Base-by-base conservation (phyloP, 2,329 filamentous ascomycete genomes). In the Aspergillus luchuensis region DNA sequence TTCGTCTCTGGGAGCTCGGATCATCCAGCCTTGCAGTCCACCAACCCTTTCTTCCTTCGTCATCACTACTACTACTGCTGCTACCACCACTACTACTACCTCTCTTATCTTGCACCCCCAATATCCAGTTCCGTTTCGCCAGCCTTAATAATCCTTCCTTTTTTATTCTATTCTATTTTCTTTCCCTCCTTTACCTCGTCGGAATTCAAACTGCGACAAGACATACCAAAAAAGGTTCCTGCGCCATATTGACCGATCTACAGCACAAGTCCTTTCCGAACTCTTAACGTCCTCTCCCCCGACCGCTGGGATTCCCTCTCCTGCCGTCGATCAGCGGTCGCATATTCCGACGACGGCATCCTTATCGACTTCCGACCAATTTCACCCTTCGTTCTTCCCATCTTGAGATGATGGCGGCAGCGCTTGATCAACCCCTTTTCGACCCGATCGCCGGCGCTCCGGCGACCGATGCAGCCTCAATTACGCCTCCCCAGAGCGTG, bases 281-380 rank as follows among this genome's bases (percentile, higher is more conserved):
- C 47, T 36, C 33, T 59, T 56, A 55, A 33, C 54, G 36, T 58
- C 55, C 21, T 53, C 19, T 67, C 67, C 76, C 76, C 74, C 71
- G 76, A 77, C 76, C 76, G 76, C 76, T 78, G 76, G 76, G 76
- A 75, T 72, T 60, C 60, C 57, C 63, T 58, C 56, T 62, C 59
- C 71, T 68, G 76, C 73, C 76, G 76, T 78, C 76, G 75, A 74
- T 77, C 74, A 78, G 76, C 76, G 76, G 76, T 78, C 76, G 70
- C 73, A 68, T 68, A 65, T 66, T 69, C 63, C 72, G 75, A 76
- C 75, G 74, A 74, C 75, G 74, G 73, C 74, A 67, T 63, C 58
- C 65, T 56, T 58, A 43, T 65, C 47, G 43, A 50, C 43, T 59
- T 54, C 59, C 38, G 62, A 63, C 45, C 54, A 52, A 33, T 50